These are phyloP conservation scores for Mucor saturninus DNA, from an alignment of 371 early-diverging fungal species.

Conservation along the genomic window DNA sequence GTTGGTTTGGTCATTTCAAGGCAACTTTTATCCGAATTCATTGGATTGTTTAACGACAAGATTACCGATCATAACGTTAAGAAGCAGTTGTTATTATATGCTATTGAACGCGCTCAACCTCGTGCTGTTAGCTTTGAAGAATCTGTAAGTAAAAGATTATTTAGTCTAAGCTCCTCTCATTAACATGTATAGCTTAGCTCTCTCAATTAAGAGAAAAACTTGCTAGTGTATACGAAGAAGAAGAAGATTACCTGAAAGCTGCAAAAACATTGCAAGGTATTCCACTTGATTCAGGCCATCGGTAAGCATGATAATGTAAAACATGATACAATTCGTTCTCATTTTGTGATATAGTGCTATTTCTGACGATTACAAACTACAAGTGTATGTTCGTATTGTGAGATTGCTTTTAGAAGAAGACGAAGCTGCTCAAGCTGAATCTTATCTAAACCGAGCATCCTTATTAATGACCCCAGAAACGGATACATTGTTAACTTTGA, in stretches of 20 bases:
- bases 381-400: slow-evolving; percentile 84
- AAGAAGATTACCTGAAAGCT: slow-evolving; percentile 82
- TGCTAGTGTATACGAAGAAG: slow-evolving; percentile 72
- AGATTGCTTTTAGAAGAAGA: slow-evolving; percentile 85
- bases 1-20: slow-evolving; percentile 79
- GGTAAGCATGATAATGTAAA: slow-evolving; percentile 44
- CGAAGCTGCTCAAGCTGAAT: slow-evolving; percentile 79
- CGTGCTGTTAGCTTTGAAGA: slow-evolving; percentile 89
- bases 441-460: slow-evolving; percentile 83
- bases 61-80: slow-evolving; percentile 48
- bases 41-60: slow-evolving; percentile 37
- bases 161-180: neutral
- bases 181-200: slow-evolving; percentile 47
- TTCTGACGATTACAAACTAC: slow-evolving; percentile 78
- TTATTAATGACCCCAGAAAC: slow-evolving; percentile 64
- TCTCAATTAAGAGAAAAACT: slow-evolving; percentile 76
- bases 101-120: slow-evolving; percentile 63
- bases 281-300: slow-evolving; percentile 85
- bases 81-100: slow-evolving; percentile 59
- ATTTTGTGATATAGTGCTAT: slow-evolving; percentile 52
- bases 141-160: slow-evolving; percentile 57
- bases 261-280: slow-evolving; percentile 82
- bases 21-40: slow-evolving; percentile 73
- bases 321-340: neutral
- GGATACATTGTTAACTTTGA: slow-evolving; percentile 57